These are phyloP conservation scores for Grifola frondosa DNA, from an alignment of 1,284 basidiomycete species.

Conservation along the genomic window DNA sequence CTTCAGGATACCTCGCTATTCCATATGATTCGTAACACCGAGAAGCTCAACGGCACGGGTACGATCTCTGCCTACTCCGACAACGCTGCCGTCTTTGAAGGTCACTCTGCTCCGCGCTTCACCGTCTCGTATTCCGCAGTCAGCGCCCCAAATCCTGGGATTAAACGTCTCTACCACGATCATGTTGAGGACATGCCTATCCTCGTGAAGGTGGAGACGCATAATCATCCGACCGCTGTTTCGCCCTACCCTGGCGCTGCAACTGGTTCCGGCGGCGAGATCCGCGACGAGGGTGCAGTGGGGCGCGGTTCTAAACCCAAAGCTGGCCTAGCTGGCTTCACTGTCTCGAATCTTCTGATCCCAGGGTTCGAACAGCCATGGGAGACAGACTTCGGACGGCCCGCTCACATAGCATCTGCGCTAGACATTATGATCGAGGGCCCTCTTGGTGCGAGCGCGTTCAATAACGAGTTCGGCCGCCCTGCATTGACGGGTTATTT, in stretches of 20 bases:
- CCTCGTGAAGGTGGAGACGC: constrained; percentile 97
- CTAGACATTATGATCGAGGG: constrained; percentile 98
- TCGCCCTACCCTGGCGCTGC: constrained; percentile 98
- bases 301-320: constrained; percentile 96
- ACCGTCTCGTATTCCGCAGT: constrained; percentile 47
- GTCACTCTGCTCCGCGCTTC: constrained; percentile 81
- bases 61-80: constrained; percentile 98
- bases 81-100: constrained; percentile 94
- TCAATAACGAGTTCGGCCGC: constrained; percentile 98
- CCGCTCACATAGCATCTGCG: constrained; percentile 88
- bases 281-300: constrained; percentile 96
- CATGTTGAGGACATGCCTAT: constrained; percentile 81
- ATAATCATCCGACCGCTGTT: constrained; percentile 98
- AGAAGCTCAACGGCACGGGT: constrained; percentile 70
- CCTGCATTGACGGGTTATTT: constrained; percentile 87
- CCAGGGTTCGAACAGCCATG: constrained; percentile 87
- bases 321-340: constrained; percentile 92
- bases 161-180: constrained; percentile 52
- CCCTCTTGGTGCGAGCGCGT: constrained; percentile 91
- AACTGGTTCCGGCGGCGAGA: constrained; percentile 97
- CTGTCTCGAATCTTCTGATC: constrained; percentile 92
- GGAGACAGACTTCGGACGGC: constrained; percentile 91
- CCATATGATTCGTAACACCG: constrained; percentile 98
- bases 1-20: constrained; percentile 83
- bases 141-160: constrained; percentile 34